Conservation (phyloP, 805 yeast species). For the Kluyveromyces dobzhanskii region DNA sequence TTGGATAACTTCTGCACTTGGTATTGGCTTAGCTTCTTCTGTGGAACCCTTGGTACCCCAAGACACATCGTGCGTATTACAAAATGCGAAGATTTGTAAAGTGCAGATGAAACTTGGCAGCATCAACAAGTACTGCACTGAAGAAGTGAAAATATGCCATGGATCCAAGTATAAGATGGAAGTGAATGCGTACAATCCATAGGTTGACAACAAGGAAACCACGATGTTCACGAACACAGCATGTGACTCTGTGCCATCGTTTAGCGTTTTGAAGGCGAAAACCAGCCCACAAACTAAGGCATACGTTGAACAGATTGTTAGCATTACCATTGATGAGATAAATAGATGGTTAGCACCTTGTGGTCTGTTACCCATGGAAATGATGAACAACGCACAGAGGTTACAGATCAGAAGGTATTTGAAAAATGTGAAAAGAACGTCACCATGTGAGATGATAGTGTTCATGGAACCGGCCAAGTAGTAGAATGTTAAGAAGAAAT, state of each 20-base stretch:
- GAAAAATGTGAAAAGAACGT: slow-evolving; percentile 74
- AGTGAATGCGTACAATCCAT: slow-evolving; percentile 78
- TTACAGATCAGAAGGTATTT: slow-evolving; percentile 78
- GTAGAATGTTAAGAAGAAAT: slow-evolving; percentile 86
- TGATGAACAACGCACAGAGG: slow-evolving; percentile 78
- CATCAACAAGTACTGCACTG: slow-evolving; percentile 79
- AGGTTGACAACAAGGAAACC: slow-evolving; percentile 80
- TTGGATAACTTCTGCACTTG: slow-evolving; percentile 74
- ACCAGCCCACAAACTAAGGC: slow-evolving; percentile 76
- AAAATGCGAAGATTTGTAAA: slow-evolving; percentile 89
- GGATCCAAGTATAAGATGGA: slow-evolving; percentile 86
- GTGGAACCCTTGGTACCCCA: slow-evolving; percentile 99
- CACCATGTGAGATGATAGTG: slow-evolving; percentile 55
- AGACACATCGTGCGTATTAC: slow-evolving; percentile 96
- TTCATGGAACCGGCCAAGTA: slow-evolving; percentile 82
- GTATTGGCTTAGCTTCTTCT: slow-evolving; percentile 56
- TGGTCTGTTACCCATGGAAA: slow-evolving; percentile 95
- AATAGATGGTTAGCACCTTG: slow-evolving; percentile 86
- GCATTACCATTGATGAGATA: slow-evolving; percentile 57
- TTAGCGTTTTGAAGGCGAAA: slow-evolving; percentile 57
- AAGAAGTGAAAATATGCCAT: slow-evolving; percentile 89
- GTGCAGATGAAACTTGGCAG: slow-evolving; percentile 90
- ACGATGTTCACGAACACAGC: slow-evolving; percentile 66
- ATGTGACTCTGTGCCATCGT: slow-evolving; percentile 30
- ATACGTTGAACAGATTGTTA: slow-evolving; percentile 74